Evolutionary conservation across 441 rosid species (phyloP), one percentile per base, ranked within the genome.

Genomic region (Gossypium aridum): DNA sequence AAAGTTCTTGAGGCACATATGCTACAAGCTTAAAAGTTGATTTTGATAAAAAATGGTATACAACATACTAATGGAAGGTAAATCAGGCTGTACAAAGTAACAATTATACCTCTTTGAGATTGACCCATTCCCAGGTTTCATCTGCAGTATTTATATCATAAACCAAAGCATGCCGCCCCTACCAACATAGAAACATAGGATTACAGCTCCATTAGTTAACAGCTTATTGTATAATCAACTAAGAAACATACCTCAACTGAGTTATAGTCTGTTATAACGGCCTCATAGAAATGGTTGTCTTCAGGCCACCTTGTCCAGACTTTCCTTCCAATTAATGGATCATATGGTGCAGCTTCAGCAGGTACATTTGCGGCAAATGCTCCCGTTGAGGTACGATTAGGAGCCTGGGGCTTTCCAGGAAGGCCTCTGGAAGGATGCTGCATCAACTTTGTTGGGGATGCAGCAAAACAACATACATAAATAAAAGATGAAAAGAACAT

Each of bases 271-370:
- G 97, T 89, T 76, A 96, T 92, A 76, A 89, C 86, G 76, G 99
- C 99, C 85, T 96, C 91, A 71, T 96, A 96, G 81, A 88, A 96
- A 80, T 86, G 81, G 78, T 94, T 92, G 84, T 93, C 99, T 60
- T 92, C 99, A 75, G 99, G 99, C 98, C 99, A 93, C 82, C 87
- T 87, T 43, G 98, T 94, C 98, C 98, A 94, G 34, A 96, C 96
- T 90, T 87, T 89, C 83, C 80, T 90, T 76, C 97, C 98, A 71
- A 96, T 81, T 77, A 92, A 86, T 28, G 87, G 86, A 80, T 93
- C 94, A 82, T 74, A 83, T 23, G 87, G 79, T 76, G 88, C 85
- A 10, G 87, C 81, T 71, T 88, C 93, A 74, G 89, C 89, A 76
- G 91, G 83, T 76, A 80, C 91, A 84, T 87, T 89, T 51, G 88